These are phyloP conservation scores for Aspergillus homomorphus DNA, from an alignment of 495 filamentous ascomycete genomes.

Conservation along the genomic window DNA sequence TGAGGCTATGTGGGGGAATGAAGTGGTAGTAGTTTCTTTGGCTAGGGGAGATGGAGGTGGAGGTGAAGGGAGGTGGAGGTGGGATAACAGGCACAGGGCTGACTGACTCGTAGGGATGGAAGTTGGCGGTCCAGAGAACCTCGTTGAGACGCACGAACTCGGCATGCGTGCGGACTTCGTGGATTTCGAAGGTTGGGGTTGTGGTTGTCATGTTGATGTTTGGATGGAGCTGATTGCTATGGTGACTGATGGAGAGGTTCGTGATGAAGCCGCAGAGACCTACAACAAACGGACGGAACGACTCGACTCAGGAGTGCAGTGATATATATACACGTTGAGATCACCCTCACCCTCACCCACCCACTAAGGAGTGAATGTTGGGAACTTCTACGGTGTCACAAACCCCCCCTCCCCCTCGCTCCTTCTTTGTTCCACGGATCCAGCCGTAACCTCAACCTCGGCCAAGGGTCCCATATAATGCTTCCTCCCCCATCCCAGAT, in stretches of 20 bases:
- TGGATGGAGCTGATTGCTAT: too few species aligned
- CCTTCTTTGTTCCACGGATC: background rate
- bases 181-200: background rate
- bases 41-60: background rate
- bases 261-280: too few species aligned
- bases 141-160: background rate
- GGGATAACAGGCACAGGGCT: background rate
- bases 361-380: too few species aligned
- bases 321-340: too few species aligned
- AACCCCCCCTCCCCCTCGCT: background rate
- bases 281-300: too few species aligned
- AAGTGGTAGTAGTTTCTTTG: too few species aligned
- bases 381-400: too few species aligned
- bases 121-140: slow-evolving; percentile 15
- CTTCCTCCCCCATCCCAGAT: background rate
- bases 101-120: slow-evolving; percentile 15
- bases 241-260: too few species aligned
- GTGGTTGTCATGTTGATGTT: background rate
- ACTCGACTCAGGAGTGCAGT: too few species aligned
- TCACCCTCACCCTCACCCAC: too few species aligned
- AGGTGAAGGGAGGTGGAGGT: background rate
- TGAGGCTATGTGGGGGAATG: background rate
- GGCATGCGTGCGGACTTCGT: background rate
- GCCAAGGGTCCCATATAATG: background rate
- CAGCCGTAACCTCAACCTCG: background rate